These are phyloP conservation scores for Leccinum barrowsii DNA, from an alignment of 768 basidiomycete genomes.

Conservation along the genomic window DNA sequence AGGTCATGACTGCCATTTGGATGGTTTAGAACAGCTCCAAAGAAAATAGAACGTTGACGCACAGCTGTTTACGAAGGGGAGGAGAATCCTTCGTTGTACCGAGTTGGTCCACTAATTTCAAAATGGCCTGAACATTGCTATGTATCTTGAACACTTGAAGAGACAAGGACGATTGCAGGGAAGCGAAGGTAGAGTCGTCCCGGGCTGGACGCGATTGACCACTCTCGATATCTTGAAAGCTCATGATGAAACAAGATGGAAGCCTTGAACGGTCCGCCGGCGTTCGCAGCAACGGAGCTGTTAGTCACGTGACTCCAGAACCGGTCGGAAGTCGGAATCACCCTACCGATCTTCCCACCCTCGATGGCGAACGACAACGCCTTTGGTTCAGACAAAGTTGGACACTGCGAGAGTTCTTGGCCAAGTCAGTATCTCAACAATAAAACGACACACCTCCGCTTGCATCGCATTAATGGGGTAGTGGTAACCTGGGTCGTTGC, in stretches of 20 bases:
- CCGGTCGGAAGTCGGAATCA: neutral
- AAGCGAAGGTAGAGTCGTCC: slow-evolving; percentile 73
- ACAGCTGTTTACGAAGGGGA: slow-evolving; percentile 80
- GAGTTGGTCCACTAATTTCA: slow-evolving; percentile 95
- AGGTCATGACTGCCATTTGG: slow-evolving; percentile 73
- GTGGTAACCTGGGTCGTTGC: slow-evolving; percentile 67
- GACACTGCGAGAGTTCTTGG: no score
- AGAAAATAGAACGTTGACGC: slow-evolving; percentile 30
- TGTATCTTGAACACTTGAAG: slow-evolving; percentile 99
- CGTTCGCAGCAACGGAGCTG: slow-evolving; percentile 4
- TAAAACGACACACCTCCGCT: no score
- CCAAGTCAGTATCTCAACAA: no score
- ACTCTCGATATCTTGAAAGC: slow-evolving; percentile 50
- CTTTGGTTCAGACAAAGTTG: no score
- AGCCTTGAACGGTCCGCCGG: neutral
- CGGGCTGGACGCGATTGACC: slow-evolving; percentile 41
- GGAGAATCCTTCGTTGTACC: slow-evolving; percentile 82
- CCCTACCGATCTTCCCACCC: no score
- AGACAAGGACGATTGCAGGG: slow-evolving; percentile 74
- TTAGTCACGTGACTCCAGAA: slow-evolving; percentile 10
- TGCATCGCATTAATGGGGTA: slow-evolving; percentile 39
- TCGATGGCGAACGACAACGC: no score
- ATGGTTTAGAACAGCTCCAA: slow-evolving; percentile 4
- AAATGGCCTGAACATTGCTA: slow-evolving; percentile 91
- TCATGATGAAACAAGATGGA: slow-evolving; percentile 32